phyloP scores from a whole-genome alignment of 805 yeast species.

The Blastobotrys chiropterorum region DNA sequence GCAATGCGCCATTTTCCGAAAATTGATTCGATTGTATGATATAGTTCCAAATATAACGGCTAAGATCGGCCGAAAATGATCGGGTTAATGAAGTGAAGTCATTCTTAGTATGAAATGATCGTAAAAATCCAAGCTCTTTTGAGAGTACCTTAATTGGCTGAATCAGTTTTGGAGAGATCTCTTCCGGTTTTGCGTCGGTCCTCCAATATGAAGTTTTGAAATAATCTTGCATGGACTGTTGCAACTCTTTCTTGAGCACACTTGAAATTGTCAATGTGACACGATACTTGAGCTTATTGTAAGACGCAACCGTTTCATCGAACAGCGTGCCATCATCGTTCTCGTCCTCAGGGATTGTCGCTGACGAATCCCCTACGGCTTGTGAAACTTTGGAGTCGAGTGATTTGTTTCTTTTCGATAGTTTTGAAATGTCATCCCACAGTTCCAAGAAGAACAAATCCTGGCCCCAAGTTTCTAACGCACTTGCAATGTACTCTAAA shows the following conservation, averaged over 20 bases:
- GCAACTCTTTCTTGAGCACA: slow-evolving; percentile 35
- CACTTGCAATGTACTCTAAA: slow-evolving; percentile 33
- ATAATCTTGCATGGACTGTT: slow-evolving; percentile 33
- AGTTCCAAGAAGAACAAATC: slow-evolving; percentile 38
- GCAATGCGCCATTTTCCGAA: slow-evolving; percentile 31
- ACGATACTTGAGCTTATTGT: slow-evolving; percentile 29
- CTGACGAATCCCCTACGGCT: slow-evolving; percentile 5
- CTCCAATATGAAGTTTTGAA: slow-evolving; percentile 32
- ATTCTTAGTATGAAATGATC: slow-evolving; percentile 27
- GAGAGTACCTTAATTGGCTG: slow-evolving; percentile 25
- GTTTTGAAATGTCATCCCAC: slow-evolving; percentile 33
- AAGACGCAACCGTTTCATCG: slow-evolving; percentile 38
- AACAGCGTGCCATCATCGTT: slow-evolving; percentile 37
- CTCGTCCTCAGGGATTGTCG: slow-evolving; percentile 18
- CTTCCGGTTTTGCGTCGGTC: slow-evolving; percentile 5
- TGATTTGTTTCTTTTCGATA: slow-evolving; percentile 10
- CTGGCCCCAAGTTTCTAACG: slow-evolving; percentile 40
- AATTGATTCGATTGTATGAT: slow-evolving; percentile 37
- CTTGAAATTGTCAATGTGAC: slow-evolving; percentile 27
- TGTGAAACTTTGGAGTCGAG: slow-evolving; percentile 6
- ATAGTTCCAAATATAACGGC: slow-evolving; percentile 34
- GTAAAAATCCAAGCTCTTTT: slow-evolving; percentile 28
- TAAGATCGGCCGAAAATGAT: slow-evolving; percentile 27
- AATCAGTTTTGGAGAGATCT: slow-evolving; percentile 23
- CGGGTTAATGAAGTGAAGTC: slow-evolving; percentile 28